Conservation (phyloP, 345 rosid genomes). For the Pistacia vera region DNA sequence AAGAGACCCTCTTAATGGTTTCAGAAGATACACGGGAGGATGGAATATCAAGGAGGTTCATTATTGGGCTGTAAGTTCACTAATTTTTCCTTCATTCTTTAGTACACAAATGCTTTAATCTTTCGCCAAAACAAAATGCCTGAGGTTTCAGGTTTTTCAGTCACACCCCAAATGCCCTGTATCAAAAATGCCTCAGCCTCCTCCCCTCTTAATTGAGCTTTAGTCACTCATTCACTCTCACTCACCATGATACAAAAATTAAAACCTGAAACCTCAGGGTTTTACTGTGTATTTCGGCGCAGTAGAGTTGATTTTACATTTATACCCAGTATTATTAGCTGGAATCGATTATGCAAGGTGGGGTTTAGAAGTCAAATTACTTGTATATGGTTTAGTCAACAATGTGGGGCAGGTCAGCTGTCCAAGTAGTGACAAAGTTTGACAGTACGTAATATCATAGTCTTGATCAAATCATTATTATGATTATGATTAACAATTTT, state of each 20-base stretch:
- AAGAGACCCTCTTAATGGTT: slow-evolving; percentile 82
- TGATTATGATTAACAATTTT: too few relatives aligned
- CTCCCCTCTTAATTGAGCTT: too few relatives aligned
- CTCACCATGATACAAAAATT: too few relatives aligned
- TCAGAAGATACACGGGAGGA: slow-evolving; percentile 73
- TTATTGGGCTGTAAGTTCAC: slow-evolving; percentile 90
- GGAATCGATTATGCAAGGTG: neutral
- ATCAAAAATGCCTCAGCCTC: too few relatives aligned
- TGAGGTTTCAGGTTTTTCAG: too few relatives aligned
- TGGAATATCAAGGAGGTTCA: slow-evolving; percentile 83
- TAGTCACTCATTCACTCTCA: too few relatives aligned
- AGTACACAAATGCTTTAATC: neutral
- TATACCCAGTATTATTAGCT: neutral
- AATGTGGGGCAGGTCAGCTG: neutral
- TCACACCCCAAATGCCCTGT: too few relatives aligned
- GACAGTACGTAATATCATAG: too few relatives aligned
- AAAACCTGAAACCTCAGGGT: too few relatives aligned
- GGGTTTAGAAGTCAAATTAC: neutral
- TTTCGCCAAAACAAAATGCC: too few relatives aligned
- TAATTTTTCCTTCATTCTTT: neutral
- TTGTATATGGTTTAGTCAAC: neutral
- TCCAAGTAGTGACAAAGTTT: too few relatives aligned
- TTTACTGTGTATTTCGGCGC: neutral
- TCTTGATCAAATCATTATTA: too few relatives aligned
- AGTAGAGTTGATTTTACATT: neutral